Evolutionary conservation across 306 rosid genomes (phyloP), one percentile per base, ranked within the genome.

Genomic region (Lithocarpus polystachyus): DNA sequence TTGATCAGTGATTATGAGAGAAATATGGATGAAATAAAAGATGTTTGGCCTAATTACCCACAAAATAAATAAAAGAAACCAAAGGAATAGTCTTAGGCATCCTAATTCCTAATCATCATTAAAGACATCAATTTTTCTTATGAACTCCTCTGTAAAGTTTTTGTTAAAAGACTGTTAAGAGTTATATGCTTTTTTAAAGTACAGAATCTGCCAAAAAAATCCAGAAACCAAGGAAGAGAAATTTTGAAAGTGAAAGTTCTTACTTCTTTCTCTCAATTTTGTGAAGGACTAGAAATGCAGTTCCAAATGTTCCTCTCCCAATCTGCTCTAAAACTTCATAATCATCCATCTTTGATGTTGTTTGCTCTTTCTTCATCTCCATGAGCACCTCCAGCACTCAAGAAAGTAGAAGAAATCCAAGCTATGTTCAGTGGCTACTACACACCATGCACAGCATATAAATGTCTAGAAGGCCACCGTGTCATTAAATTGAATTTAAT

Each of bases 261-360:
- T 84, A 93, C 98, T 89, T 92, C 84, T 86, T 89, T 65, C 82
- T 89, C 84, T 92, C 89, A 68, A 80, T 73, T 78, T 84, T 92
- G 56, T 90, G 96, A n/a, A 86, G 88, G 81, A 94, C 91, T 31
- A 94, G 92, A 88, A 82, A 94, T 59, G 97, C 88, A 5, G 93
- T 82, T 74, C 96, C 96, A 24, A 89, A 88, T 48, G 93, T 86
- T 48, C 98, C 97, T 85, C 96, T 89, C 18, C 98, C 97, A 85
- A 94, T 87, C 82, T 92, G 91, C 84, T 88, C 91, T 18, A 89
- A 40, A 6, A 92, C 90, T 76, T 94, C 94, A 77, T 94, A 94
- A 76, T 85, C 89, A 62, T 89, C 93, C 92, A 90, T 86, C 78
- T 72, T 92, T 4, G 93, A 91, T 87, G 62, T 84, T 77, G 84